Conservation (phyloP, 1,284 basidiomycete species). For the Cutaneotrichosporon sp. region DNA sequence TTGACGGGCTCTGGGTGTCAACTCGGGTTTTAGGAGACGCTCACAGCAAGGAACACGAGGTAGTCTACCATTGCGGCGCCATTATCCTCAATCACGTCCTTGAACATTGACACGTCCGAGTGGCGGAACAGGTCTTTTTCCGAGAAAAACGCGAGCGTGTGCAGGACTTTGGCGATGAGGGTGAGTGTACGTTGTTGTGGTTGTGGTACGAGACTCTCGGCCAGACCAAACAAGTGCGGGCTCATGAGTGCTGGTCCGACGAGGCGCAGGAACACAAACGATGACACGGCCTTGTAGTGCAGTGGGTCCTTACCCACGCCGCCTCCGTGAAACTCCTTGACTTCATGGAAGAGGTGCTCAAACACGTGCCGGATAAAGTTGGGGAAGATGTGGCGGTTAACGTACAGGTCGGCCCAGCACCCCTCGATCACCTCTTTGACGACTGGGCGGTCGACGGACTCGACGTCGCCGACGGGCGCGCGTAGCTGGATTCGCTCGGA, state of each 20-base stretch:
- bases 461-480: too few relatives aligned
- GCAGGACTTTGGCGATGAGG: slow-evolving; percentile 30
- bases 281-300: slow-evolving; percentile 32
- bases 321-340: slow-evolving; percentile 24
- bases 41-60: slow-evolving; percentile 14
- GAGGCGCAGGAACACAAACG: slow-evolving; percentile 37
- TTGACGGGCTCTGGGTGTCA: slow-evolving; percentile 15
- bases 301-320: slow-evolving; percentile 20
- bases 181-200: slow-evolving; percentile 23
- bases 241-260: slow-evolving; percentile 35
- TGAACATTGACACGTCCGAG: slow-evolving; percentile 21
- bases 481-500: slow-evolving; percentile 8
- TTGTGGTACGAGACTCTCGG: slow-evolving; percentile 15
- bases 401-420: slow-evolving; percentile 31
- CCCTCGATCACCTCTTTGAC: slow-evolving; percentile 16
- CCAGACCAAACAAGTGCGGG: slow-evolving; percentile 33
- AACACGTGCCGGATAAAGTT: slow-evolving; percentile 25
- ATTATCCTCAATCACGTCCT: slow-evolving; percentile 22
- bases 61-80: slow-evolving; percentile 29
- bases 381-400: slow-evolving; percentile 27
- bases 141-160: slow-evolving; percentile 33
- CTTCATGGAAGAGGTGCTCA: slow-evolving; percentile 21
- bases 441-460: background rate
- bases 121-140: slow-evolving; percentile 22
- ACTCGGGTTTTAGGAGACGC: background rate